Evolutionary conservation across 225 moss, liverwort and hornwort genomes (phyloP), one percentile per base, ranked within the genome.

Genomic region (Bryum argenteum): DNA sequence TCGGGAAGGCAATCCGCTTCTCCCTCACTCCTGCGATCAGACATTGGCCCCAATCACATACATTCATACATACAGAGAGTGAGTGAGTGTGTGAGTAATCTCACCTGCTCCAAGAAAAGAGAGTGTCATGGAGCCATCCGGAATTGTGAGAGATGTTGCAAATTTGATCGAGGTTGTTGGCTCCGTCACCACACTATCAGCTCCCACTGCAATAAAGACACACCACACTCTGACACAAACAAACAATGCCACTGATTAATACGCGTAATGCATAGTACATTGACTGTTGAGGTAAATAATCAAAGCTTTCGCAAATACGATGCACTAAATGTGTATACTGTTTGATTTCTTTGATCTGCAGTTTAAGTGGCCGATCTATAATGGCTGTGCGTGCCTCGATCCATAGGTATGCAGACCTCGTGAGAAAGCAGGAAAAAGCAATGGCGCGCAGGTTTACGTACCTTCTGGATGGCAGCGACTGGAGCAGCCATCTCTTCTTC

Each of bases 381-480:
- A 12, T 47, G 6, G 45, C 45, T 47, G 45, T 47, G 45, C 14
- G 12, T 47, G 15, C 14, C 15, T 47, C 15, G 45, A 47, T 47
- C 15, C 4, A 47, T 15, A 47, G 4, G 5, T 33, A 6, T 33
- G 33, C 33, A 6, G 33, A 33, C 33, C 33, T 33, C 33, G 33
- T 33, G 33, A 33, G 33, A 33, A 33, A 33, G 33, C 33, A 0
- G 33, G 33, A 33, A 33, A 33, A 33, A n/a, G 33, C 3, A 15
- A 47, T 47, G 14, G 15, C 15, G n/a, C 4, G n/a, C n/a, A 33
- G 33, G 45, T 47, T 12, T 6, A 16, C 48, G 3, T 48, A 81
- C 88, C 85, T 85, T 82, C 78, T 88, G 85, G 43, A 88, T 83
- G 44, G 75, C 58, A 75, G 67, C 80, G 43, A 61, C 80, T 24